A percentile compares a stretch with the other conserved stretches of the same genome.
phyloP scores from a whole-genome alignment of 805 yeast species.

The Scheffersomyces amazonensis region DNA sequence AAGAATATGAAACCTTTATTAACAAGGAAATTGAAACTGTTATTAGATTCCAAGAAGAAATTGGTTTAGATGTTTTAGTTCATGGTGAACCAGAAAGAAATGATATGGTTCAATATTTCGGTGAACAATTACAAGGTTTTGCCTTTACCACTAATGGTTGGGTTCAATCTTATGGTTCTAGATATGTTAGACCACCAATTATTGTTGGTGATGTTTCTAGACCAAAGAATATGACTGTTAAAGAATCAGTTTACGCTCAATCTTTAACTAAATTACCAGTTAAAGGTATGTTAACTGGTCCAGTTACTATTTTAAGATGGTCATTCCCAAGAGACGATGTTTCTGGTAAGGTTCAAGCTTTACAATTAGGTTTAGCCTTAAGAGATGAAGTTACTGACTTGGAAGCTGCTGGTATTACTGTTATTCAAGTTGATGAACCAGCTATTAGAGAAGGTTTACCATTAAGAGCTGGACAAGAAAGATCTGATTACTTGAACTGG shows the following conservation, averaged over 20 bases:
- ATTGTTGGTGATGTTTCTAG: slow-evolving; percentile 99
- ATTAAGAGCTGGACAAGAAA: slow-evolving; percentile 95
- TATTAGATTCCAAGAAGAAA: slow-evolving; percentile 98
- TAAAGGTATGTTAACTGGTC: slow-evolving; percentile 99
- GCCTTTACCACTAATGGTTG: slow-evolving; percentile 99
- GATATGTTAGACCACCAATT: slow-evolving; percentile 99
- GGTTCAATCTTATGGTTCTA: slow-evolving; percentile 99
- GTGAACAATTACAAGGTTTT: slow-evolving; percentile 97
- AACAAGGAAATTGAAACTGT: slow-evolving; percentile 94
- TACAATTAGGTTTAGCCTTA: slow-evolving; percentile 95
- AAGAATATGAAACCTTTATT: slow-evolving; percentile 94
- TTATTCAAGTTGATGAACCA: slow-evolving; percentile 99
- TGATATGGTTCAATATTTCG: slow-evolving; percentile 99
- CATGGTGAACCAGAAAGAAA: slow-evolving; percentile 99
- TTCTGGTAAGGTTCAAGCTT: slow-evolving; percentile 87
- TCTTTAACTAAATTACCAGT: slow-evolving; percentile 92
- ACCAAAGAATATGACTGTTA: slow-evolving; percentile 97
- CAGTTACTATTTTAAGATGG: slow-evolving; percentile 99
- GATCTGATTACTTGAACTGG: slow-evolving; percentile 95
- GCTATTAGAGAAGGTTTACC: slow-evolving; percentile 99
- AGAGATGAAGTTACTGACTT: slow-evolving; percentile 98
- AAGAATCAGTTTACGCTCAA: slow-evolving; percentile 99
- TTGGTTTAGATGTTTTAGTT: slow-evolving; percentile 96
- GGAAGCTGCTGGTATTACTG: slow-evolving; percentile 97
- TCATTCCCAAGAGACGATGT: slow-evolving; percentile 99